phyloP scores from a whole-genome alignment of 495 filamentous ascomycete species.

The Cercophora samala region DNA sequence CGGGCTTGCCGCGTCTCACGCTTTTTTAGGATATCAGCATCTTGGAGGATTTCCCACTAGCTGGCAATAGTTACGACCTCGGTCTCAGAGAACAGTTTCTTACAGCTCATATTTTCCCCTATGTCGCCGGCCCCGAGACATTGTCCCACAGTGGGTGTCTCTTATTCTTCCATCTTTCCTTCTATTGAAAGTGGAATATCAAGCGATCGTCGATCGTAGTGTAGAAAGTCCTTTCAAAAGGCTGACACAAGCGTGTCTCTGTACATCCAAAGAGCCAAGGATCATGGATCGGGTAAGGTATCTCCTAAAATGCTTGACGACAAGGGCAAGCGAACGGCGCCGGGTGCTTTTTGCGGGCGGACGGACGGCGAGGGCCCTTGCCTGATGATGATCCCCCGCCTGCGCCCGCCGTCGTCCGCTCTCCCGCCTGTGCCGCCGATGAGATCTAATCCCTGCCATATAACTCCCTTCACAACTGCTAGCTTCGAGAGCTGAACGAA shows the following conservation, averaged over 20 bases:
- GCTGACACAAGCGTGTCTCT: background rate
- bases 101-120: background rate
- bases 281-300: background rate
- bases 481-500: background rate
- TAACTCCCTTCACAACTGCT: background rate
- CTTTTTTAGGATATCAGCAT: constrained; percentile 1
- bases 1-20: background rate
- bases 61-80: background rate
- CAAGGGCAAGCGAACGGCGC: background rate
- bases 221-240: background rate
- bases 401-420: background rate
- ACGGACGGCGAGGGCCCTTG: background rate
- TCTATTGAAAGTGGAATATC: background rate
- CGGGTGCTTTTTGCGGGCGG: background rate
- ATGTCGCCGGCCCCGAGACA: constrained; percentile 2
- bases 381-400: background rate
- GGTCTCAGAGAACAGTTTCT: background rate
- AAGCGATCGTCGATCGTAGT: background rate
- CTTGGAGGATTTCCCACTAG: constrained; percentile 1
- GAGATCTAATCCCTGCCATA: background rate
- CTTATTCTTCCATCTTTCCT: background rate
- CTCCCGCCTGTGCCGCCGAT: background rate
- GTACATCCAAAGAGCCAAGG: background rate
- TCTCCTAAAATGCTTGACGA: background rate
- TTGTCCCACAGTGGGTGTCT: background rate